A percentile compares a stretch with the other conserved stretches of the same genome.
These are phyloP conservation scores for Nicotiana rustica DNA, from an alignment of 305 asterid species.

Conservation along the genomic window DNA sequence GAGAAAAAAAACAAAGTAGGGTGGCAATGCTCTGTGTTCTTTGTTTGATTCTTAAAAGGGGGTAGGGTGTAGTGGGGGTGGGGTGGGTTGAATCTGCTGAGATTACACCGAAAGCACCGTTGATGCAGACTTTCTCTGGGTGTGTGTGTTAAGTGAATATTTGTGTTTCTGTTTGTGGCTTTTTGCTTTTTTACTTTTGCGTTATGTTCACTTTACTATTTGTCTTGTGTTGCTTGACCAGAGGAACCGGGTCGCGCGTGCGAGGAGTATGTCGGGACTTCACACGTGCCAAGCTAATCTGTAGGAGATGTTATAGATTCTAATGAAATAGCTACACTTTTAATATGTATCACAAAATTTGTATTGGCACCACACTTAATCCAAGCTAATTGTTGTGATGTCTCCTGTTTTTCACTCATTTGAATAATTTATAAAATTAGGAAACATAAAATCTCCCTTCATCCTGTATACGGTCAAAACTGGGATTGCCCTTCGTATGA, in stretches of 20 bases:
- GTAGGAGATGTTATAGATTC: not conserved
- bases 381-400: not conserved
- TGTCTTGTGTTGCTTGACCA: conserved; percentile 24
- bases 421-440: not conserved
- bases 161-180: not conserved
- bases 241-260: conserved; percentile 24
- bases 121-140: not conserved
- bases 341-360: not conserved
- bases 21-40: not conserved
- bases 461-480: not conserved
- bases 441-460: not conserved
- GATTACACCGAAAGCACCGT: not conserved
- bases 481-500: too few species aligned
- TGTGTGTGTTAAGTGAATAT: conserved; percentile 9
- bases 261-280: conserved; percentile 21
- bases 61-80: not conserved
- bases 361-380: not conserved
- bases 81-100: conserved; percentile 1
- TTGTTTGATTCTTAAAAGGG: conserved; percentile 10
- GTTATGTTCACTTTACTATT: not conserved
- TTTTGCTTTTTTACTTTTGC: not conserved
- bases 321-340: not conserved
- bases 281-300: not conserved
- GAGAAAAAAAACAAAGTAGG: not conserved
- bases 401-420: not conserved